Conservation (phyloP, 768 basidiomycete genomes). For the Phanerodontia chrysosporium region DNA sequence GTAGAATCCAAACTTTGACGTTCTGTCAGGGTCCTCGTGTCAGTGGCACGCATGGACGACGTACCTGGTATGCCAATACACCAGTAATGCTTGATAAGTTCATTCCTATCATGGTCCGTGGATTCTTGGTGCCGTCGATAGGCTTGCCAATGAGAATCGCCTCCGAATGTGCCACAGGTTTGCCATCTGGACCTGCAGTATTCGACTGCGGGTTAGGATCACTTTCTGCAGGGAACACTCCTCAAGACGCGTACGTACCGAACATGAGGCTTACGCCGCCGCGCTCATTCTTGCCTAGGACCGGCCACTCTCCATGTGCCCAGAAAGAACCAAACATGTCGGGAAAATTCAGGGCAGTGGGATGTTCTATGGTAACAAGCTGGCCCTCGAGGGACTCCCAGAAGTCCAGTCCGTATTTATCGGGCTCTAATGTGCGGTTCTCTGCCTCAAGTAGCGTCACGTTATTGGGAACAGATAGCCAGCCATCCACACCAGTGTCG, state of each 20-base stretch:
- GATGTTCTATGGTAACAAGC: slow-evolving; percentile 48
- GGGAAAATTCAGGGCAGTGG: slow-evolving; percentile 44
- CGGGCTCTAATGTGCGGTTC: slow-evolving; percentile 46
- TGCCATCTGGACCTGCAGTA: slow-evolving; percentile 29
- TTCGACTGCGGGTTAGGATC: too few species aligned
- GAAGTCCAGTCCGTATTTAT: slow-evolving; percentile 55
- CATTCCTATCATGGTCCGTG: slow-evolving; percentile 43
- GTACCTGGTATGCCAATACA: slow-evolving; percentile 48
- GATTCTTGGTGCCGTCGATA: slow-evolving; percentile 50
- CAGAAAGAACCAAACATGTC: slow-evolving; percentile 55
- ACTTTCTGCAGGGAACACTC: not conserved
- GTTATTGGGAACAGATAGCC: slow-evolving; percentile 54
- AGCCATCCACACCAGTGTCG: slow-evolving; percentile 50
- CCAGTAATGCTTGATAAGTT: slow-evolving; percentile 49
- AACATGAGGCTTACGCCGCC: slow-evolving; percentile 54
- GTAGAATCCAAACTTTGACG: slow-evolving; percentile 40
- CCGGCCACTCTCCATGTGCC: slow-evolving; percentile 54
- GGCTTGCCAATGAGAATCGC: slow-evolving; percentile 49
- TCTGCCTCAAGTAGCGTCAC: slow-evolving; percentile 38
- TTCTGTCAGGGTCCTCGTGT: not conserved
- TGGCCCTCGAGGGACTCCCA: slow-evolving; percentile 62
- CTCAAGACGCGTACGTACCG: slow-evolving; percentile 16
- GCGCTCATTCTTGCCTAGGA: slow-evolving; percentile 49
- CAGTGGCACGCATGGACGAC: not conserved
- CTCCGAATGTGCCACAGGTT: slow-evolving; percentile 59